Percentiles rank a stretch among this genome's conserved stretches.
Conservation (phyloP, 2,329 filamentous ascomycete genomes). For the Fusarium euwallaceae region DNA sequence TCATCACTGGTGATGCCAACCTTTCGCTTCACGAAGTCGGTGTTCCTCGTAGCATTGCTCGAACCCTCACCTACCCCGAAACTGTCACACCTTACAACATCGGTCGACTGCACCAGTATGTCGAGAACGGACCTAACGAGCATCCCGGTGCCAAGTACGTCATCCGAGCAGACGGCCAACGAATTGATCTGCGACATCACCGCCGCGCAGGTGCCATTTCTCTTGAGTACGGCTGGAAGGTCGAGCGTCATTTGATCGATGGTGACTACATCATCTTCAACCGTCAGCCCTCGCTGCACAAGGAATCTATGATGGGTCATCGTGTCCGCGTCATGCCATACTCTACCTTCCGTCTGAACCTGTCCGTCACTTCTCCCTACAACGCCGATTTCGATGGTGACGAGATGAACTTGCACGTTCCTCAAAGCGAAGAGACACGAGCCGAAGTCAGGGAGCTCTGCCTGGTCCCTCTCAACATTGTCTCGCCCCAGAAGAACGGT, state of each 20-base stretch:
- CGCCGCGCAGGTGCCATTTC: slow-evolving; percentile 88
- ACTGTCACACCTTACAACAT: slow-evolving; percentile 99
- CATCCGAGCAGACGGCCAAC: slow-evolving; percentile 90
- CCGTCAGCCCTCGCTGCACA: slow-evolving; percentile 98
- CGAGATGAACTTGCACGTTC: slow-evolving; percentile 99
- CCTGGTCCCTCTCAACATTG: slow-evolving; percentile 98
- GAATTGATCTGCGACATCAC: slow-evolving; percentile 95
- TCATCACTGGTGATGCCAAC: slow-evolving; percentile 99
- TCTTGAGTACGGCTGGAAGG: slow-evolving; percentile 97
- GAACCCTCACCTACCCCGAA: slow-evolving; percentile 95
- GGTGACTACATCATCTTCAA: slow-evolving; percentile 99
- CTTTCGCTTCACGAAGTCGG: slow-evolving; percentile 97
- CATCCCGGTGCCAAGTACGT: slow-evolving; percentile 98
- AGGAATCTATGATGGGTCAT: slow-evolving; percentile 99
- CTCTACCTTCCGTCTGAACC: slow-evolving; percentile 96
- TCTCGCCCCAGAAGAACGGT: slow-evolving; percentile 95
- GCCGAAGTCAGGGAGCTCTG: slow-evolving; percentile 95
- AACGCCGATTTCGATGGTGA: slow-evolving; percentile 99
- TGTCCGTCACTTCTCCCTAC: slow-evolving; percentile 98
- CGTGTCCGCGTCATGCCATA: slow-evolving; percentile 98
- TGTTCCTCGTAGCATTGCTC: slow-evolving; percentile 92
- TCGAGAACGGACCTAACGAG: slow-evolving; percentile 93
- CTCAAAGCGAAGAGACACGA: slow-evolving; percentile 95
- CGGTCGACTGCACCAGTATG: slow-evolving; percentile 86
- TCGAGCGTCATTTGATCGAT: slow-evolving; percentile 95